A percentile compares a stretch with the other conserved stretches of the same genome.
These are phyloP conservation scores for Myxozyma kluyveri DNA, from an alignment of 805 yeast species.

Conservation along the genomic window DNA sequence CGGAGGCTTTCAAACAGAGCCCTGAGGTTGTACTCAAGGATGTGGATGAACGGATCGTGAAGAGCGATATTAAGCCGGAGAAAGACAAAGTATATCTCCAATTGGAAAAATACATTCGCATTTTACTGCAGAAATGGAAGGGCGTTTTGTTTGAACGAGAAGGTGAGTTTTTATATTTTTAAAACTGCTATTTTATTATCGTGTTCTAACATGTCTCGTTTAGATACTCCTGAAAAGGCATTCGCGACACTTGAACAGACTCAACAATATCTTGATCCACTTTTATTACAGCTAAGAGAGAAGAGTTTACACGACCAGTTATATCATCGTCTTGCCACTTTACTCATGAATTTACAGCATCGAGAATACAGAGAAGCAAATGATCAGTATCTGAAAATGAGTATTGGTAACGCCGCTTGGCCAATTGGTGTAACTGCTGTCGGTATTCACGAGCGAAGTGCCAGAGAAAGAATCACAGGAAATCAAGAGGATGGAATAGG, in stretches of 20 bases:
- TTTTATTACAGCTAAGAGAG: slow-evolving; percentile 54
- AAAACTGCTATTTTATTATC: background rate
- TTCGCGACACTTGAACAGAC: slow-evolving; percentile 46
- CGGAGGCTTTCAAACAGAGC: slow-evolving; percentile 3
- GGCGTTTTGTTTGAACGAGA: slow-evolving; percentile 40
- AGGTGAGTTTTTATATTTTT: slow-evolving; percentile 2
- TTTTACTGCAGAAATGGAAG: slow-evolving; percentile 48
- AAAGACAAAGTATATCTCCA: slow-evolving; percentile 41
- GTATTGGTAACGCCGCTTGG: slow-evolving; percentile 89
- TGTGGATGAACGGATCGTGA: slow-evolving; percentile 30
- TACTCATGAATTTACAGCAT: slow-evolving; percentile 59
- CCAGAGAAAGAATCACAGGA: slow-evolving; percentile 57
- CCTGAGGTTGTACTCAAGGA: slow-evolving; percentile 36
- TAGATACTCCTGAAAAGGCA: slow-evolving; percentile 30
- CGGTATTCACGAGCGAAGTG: slow-evolving; percentile 74
- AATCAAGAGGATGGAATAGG: slow-evolving; percentile 35
- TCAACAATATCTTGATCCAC: slow-evolving; percentile 49
- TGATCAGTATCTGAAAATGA: slow-evolving; percentile 67
- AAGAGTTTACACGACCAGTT: slow-evolving; percentile 42
- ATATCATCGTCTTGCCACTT: slow-evolving; percentile 56
- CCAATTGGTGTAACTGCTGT: slow-evolving; percentile 81
- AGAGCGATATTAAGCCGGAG: slow-evolving; percentile 41
- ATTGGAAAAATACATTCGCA: slow-evolving; percentile 49
- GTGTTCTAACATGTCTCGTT: background rate
- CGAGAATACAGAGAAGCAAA: slow-evolving; percentile 52